Percentiles rank a stretch among this genome's conserved stretches.
These are phyloP conservation scores for Grosmannia penicillata DNA, from an alignment of 2,329 filamentous ascomycete species.

Conservation along the genomic window DNA sequence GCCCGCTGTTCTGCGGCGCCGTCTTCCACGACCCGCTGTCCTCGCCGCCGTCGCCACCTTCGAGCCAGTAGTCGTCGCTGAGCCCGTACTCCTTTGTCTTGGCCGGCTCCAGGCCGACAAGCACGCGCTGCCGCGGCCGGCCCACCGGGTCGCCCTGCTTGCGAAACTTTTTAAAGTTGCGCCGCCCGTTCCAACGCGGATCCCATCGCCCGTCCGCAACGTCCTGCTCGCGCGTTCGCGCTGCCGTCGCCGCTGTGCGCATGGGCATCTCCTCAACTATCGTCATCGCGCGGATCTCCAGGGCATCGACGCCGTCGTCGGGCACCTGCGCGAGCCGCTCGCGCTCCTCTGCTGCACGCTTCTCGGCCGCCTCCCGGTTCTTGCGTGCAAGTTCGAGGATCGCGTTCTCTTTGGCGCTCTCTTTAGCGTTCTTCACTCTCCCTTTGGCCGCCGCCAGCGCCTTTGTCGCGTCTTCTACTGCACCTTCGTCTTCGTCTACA, in stretches of 20 bases:
- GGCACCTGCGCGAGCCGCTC: slow-evolving; percentile 35
- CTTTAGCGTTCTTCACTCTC: slow-evolving; percentile 26
- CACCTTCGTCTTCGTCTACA: slow-evolving; percentile 8
- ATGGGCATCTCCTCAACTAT: slow-evolving; percentile 67
- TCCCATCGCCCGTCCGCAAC: slow-evolving; percentile 56
- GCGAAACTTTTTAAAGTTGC: slow-evolving; percentile 88
- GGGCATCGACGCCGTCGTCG: slow-evolving; percentile 53
- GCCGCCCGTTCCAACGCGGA: slow-evolving; percentile 79
- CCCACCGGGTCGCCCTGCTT: slow-evolving; percentile 35
- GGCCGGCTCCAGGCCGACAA: slow-evolving; percentile 59
- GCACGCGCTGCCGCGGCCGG: slow-evolving; percentile 31
- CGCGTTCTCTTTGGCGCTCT: slow-evolving; percentile 34
- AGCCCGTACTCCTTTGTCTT: slow-evolving; percentile 58
- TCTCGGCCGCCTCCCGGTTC: slow-evolving; percentile 50
- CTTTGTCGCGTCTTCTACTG: slow-evolving; percentile 4
- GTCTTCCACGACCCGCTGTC: slow-evolving; percentile 8
- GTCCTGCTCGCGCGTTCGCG: slow-evolving; percentile 31
- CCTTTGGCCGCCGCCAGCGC: slow-evolving; percentile 7
- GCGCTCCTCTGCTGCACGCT: slow-evolving; percentile 37
- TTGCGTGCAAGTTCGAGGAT: slow-evolving; percentile 52
- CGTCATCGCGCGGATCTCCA: slow-evolving; percentile 57
- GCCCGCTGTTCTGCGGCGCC: not conserved
- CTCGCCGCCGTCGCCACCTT: slow-evolving; percentile 31
- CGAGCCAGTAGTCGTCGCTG: slow-evolving; percentile 63
- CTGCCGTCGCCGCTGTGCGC: slow-evolving; percentile 19